Evolutionary conservation across 306 rosid species (phyloP), one percentile per base, ranked within the genome.

Genomic region (Gleditsia sinensis): DNA sequence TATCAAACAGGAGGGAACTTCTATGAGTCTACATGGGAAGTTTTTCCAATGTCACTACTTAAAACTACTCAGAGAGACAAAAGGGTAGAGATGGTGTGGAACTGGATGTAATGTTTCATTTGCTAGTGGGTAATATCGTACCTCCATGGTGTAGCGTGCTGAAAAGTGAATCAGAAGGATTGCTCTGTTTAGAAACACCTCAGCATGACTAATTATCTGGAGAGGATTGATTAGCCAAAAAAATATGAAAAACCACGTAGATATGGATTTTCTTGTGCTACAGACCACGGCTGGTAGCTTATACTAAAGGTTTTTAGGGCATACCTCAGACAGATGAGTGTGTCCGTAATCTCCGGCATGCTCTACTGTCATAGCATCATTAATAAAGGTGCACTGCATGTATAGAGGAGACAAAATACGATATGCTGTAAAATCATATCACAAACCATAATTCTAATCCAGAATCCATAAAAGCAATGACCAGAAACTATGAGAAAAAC

Each of bases 91-190:
- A 32, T 11, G 16, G 21, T 42, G 49, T 53, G 49, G n/a, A n/a
- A n/a, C n/a, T n/a, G n/a, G n/a, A 63, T 64, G 33, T 56, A 40
- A 24, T 27, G 48, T 48, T 42, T 53, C 57, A 33, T 67, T 62
- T 66, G 33, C 68, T 36, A 73, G 28, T 25, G 45, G 32, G 11
- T 6, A 50, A 43, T 59, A 59, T 59, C 76, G 32, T 88, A 94
- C 98, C 92, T 84, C 79, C 30, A 82, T 78, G 0, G 84, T 59
- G 78, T 90, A 77, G 46, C 97, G 93, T 1, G 97, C 98, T 74
- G 98, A 94, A 60, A 91, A 94, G 83, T 94, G 98, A 75, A 94
- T 88, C 71, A 94, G 84, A 80, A 94, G 95, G 77, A 93, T 87
- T 60, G 95, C 91, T 82, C 77, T 86, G 84, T 94, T 94, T 84